Conservation (phyloP, 1,284 basidiomycete species). For the Fomitopsis schrenkii region DNA sequence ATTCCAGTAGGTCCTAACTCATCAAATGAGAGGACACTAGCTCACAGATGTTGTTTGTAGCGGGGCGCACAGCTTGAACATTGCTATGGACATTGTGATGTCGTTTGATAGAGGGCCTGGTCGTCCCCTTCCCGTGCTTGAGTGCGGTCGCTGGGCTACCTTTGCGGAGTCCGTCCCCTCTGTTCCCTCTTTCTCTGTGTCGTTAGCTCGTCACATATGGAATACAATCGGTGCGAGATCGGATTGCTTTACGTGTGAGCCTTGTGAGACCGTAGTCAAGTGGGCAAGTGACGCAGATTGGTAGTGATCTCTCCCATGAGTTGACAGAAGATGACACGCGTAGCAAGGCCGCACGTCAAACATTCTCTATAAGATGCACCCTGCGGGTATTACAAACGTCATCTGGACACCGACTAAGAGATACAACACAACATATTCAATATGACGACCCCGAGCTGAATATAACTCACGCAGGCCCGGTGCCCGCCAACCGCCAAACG, state of each 20-base stretch:
- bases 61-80: neutral
- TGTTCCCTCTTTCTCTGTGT: neutral
- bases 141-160: neutral
- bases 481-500: constrained; percentile 20
- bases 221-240: constrained; percentile 7
- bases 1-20: constrained; percentile 10
- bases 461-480: neutral
- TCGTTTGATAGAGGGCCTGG: neutral
- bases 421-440: neutral
- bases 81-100: constrained; percentile 5
- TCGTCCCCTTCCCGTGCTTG: neutral
- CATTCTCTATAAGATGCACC: neutral
- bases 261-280: no score
- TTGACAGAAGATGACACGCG: neutral
- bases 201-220: constrained; percentile 1
- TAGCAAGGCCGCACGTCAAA: neutral
- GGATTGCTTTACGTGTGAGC: neutral
- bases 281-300: no score
- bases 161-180: neutral
- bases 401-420: neutral
- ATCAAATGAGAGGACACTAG: constrained; percentile 22
- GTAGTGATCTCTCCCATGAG: no score
- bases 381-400: neutral
- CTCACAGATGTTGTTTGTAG: neutral
- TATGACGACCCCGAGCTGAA: neutral